A percentile compares a stretch with the other conserved stretches of the same genome.
These are phyloP conservation scores for Elsinoe fawcettii DNA, from an alignment of 2,329 filamentous ascomycete species.

Conservation along the genomic window DNA sequence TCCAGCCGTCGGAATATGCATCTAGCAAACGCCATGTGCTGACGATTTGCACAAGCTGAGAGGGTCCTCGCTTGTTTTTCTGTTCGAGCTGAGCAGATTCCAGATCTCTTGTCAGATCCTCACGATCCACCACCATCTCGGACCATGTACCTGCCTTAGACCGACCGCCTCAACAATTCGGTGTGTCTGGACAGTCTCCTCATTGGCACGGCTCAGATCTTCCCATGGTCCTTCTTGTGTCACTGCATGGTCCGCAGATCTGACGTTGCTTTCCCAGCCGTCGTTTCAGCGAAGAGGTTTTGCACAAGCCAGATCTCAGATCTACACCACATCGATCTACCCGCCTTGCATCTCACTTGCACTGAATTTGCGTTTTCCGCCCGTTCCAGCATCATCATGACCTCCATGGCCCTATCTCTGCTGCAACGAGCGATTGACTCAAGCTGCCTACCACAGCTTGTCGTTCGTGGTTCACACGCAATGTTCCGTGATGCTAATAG, in stretches of 20 bases:
- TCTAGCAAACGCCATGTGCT: not conserved
- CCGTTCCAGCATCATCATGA: constrained; percentile 8
- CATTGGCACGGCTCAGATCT: not conserved
- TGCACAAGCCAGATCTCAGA: constrained; percentile 6
- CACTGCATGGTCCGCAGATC: not conserved
- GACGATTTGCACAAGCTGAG: not conserved
- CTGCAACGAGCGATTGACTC: not conserved
- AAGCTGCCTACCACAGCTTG: not conserved
- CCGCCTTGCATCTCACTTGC: not conserved
- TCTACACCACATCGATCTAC: constrained; percentile 12
- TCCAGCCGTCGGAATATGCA: not conserved
- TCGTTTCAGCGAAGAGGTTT: not conserved
- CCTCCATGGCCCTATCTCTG: not conserved
- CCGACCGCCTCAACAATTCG: not conserved
- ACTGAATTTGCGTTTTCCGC: not conserved
- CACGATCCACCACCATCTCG: not conserved
- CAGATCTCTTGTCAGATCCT: constrained; percentile 1
- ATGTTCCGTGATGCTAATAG: not conserved
- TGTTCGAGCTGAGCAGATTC: not conserved
- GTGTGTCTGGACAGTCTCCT: not conserved
- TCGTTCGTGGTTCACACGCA: not conserved
- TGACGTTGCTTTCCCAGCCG: constrained; percentile 2
- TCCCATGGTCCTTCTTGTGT: not conserved
- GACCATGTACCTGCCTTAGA: not conserved
- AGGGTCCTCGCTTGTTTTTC: not conserved